Evolutionary conservation across 305 asterid species (phyloP), one percentile per base, ranked within the genome.

Genomic region (Rubia balearica): DNA sequence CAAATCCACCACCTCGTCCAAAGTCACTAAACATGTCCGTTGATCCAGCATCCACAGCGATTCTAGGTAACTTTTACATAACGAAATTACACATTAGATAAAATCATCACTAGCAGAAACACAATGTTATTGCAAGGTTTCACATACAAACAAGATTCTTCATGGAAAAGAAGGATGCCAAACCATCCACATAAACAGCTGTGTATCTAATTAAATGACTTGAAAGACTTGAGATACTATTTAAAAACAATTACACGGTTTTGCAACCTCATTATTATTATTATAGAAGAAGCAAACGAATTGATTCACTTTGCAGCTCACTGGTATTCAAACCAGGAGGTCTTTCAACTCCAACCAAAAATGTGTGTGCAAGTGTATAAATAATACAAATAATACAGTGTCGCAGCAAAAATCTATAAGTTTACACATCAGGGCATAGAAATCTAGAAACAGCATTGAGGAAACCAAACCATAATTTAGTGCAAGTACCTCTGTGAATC

Each of bases 1-100:
- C 85, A 73, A 78, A 85, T 48, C 95, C 70, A 42, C 77, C 81
- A 72, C 91, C 86, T 40, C 77, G 79, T 6, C 78, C 85, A 77
- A 78, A 75, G 79, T 80, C 85, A 71, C 85, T 72, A 71, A 73
- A 83, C 88, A 82, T 78, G 83, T 80, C 85, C 73, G 77, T 30
- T 12, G 87, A 78, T 76, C 84, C 90, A 73, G 75, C 83, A 42
- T 87, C 93, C 75, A 86, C 95, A 67, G 87, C 82, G 67, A 92
- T 82, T 77, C 63, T 79, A 17, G 98, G 95, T 80, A 92, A 95
- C 98, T 92, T 73, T 68, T 9, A 65, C 69, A 78, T 56, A 77
- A 22, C 12, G 45, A 22, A 73, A 68, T 24, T n/a, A 17, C 48
- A 62, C 48, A 69, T 48, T 56, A 16, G 67, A 68, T 60, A 8